Conservation (phyloP, 805 yeast species). For the Ogataea paraovalis region DNA sequence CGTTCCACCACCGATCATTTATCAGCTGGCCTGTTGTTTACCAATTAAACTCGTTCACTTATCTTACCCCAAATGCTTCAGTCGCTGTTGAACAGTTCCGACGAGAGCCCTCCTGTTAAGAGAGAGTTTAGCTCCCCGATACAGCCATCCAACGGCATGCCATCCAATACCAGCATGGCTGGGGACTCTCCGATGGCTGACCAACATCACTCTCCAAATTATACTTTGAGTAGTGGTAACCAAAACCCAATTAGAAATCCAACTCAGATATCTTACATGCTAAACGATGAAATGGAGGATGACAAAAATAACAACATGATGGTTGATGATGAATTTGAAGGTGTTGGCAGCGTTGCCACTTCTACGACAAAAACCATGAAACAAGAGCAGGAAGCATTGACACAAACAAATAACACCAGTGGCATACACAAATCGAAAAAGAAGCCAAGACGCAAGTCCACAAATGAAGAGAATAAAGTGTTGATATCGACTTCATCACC, state of each 20-base stretch:
- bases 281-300: slow-evolving; percentile 2
- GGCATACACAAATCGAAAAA: slow-evolving; percentile 5
- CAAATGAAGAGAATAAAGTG: slow-evolving; percentile 23
- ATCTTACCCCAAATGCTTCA: slow-evolving; percentile 15
- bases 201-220: slow-evolving; percentile 8
- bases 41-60: no score
- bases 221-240: not conserved
- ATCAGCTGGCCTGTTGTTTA: no score
- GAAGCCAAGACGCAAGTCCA: slow-evolving; percentile 18
- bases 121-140: slow-evolving; percentile 15
- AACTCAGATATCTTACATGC: slow-evolving; percentile 8
- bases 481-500: slow-evolving; percentile 75
- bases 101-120: slow-evolving; percentile 11
- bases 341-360: not conserved
- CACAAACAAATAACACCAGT: not conserved
- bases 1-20: no score
- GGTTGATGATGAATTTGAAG: slow-evolving; percentile 5
- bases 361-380: no score
- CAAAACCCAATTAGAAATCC: slow-evolving; percentile 1
- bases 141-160: not conserved
- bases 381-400: not conserved
- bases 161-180: not conserved
- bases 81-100: slow-evolving; percentile 14
- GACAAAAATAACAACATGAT: slow-evolving; percentile 3
- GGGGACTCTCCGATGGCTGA: slow-evolving; percentile 1